A percentile compares a stretch with the other conserved stretches of the same genome.
These are phyloP conservation scores for Geoglossum glabrum DNA, from an alignment of 495 filamentous ascomycete species.

Conservation along the genomic window DNA sequence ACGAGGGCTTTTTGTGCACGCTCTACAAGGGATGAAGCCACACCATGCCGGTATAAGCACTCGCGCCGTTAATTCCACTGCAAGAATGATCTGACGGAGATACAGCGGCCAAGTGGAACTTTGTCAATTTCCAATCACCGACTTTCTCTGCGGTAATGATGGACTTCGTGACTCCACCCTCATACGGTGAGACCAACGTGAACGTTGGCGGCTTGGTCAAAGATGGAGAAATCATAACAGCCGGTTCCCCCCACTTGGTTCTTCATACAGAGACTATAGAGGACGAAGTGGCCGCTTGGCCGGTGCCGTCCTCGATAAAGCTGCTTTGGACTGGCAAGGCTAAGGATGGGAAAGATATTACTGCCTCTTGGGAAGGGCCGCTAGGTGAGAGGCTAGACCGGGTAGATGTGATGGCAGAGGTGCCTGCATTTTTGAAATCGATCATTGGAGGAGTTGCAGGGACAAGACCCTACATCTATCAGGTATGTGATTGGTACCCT, in stretches of 20 bases:
- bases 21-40: constrained; percentile 95
- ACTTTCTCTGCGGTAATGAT: constrained; percentile 78
- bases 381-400: constrained; percentile 59
- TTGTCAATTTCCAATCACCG: constrained; percentile 74
- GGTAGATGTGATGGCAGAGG: constrained; percentile 89
- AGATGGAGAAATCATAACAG: constrained; percentile 61
- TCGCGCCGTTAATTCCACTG: neutral
- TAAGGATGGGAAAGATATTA: constrained; percentile 50
- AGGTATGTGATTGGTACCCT: constrained; percentile 30
- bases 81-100: constrained; percentile 4
- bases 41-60: constrained; percentile 59
- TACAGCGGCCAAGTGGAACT: constrained; percentile 78
- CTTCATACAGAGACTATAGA: constrained; percentile 45
- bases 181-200: constrained; percentile 77
- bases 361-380: constrained; percentile 44
- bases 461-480: constrained; percentile 93
- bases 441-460: constrained; percentile 74
- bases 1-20: constrained; percentile 54
- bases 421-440: constrained; percentile 84
- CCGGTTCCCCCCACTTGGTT: constrained; percentile 37
- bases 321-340: constrained; percentile 64
- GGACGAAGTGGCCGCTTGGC: constrained; percentile 73
- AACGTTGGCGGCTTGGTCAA: constrained; percentile 65
- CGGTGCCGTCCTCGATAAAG: constrained; percentile 53
- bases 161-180: constrained; percentile 90